Evolutionary conservation across 2,329 filamentous ascomycete species (phyloP).

Genomic region (Tolypocladium paradoxum): DNA sequence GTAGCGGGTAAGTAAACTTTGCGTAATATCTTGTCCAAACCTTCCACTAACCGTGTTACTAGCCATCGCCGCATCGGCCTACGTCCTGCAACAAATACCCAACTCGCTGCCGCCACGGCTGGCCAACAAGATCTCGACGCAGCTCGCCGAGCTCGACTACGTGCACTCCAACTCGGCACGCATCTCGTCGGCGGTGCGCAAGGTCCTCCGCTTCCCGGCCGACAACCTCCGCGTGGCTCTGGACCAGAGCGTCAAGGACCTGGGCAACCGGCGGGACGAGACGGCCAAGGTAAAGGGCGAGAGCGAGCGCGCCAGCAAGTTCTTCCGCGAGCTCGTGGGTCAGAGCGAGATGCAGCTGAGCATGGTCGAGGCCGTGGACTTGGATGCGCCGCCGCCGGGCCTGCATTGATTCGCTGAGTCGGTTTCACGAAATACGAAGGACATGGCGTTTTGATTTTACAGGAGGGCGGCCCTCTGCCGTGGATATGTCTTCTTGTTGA

Average conservation of each 20-base stretch:
- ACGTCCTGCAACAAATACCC: constrained; percentile 79
- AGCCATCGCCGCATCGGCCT: constrained; percentile 68
- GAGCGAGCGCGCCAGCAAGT: constrained; percentile 78
- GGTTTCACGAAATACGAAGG: neutral
- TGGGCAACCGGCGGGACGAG: constrained; percentile 68
- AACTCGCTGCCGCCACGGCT: constrained; percentile 79
- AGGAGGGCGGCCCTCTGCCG: neutral
- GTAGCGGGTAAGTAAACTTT: constrained; percentile 55
- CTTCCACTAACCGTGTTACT: constrained; percentile 6
- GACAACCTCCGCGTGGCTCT: constrained; percentile 77
- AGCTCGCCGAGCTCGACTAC: constrained; percentile 78
- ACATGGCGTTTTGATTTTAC: neutral
- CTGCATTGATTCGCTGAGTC: constrained; percentile 12
- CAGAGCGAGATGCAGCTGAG: constrained; percentile 44
- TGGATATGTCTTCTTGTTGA: neutral
- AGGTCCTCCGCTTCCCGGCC: constrained; percentile 78
- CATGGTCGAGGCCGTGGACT: constrained; percentile 40
- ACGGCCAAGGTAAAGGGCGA: constrained; percentile 72
- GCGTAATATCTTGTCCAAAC: neutral
- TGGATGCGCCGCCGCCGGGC: constrained; percentile 39
- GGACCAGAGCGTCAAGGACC: constrained; percentile 74
- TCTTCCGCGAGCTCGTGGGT: constrained; percentile 77
- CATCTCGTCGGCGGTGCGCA: constrained; percentile 76
- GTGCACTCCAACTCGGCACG: constrained; percentile 79
- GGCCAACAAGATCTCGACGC: constrained; percentile 70